Conservation (phyloP, 129 eudicot genomes). For the Cynara cardunculus region DNA sequence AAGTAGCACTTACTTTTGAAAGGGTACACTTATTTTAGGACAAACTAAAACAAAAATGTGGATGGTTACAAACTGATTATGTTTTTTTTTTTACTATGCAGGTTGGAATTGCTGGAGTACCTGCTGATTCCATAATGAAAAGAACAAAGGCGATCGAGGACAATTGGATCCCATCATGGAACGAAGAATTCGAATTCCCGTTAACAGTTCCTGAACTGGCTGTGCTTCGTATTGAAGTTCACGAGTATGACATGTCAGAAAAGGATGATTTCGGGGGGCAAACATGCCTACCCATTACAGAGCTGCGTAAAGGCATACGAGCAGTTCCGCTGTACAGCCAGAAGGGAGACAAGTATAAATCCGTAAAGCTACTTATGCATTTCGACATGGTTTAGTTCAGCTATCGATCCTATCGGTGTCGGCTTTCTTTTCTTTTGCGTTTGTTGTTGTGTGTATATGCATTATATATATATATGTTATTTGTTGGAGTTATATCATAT, state of each 20-base stretch:
- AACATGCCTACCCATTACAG: slow-evolving; percentile 73
- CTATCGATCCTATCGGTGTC: neutral
- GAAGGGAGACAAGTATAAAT: slow-evolving; percentile 61
- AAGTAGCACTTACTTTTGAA: neutral
- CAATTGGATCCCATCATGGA: slow-evolving; percentile 89
- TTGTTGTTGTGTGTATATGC: slow-evolving; percentile 24
- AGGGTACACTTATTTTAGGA: too few relatives aligned
- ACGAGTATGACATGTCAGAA: slow-evolving; percentile 84
- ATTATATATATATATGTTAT: slow-evolving; percentile 7
- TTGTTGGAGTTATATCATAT: slow-evolving; percentile 1
- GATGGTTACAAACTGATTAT: too few relatives aligned
- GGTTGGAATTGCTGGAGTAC: slow-evolving; percentile 95
- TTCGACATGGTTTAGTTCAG: slow-evolving; percentile 46
- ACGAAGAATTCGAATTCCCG: slow-evolving; percentile 69
- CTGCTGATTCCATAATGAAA: slow-evolving; percentile 72
- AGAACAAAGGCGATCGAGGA: slow-evolving; percentile 80
- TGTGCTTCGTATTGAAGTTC: slow-evolving; percentile 81
- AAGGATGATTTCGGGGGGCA: slow-evolving; percentile 97
- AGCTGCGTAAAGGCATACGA: slow-evolving; percentile 81
- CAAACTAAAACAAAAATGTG: neutral
- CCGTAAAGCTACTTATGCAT: slow-evolving; percentile 86
- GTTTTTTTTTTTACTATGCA: slow-evolving; percentile 12
- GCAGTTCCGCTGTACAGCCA: slow-evolving; percentile 69
- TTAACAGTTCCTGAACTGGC: slow-evolving; percentile 88
- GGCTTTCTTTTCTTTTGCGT: neutral